Base-by-base conservation (phyloP, 768 basidiomycete genomes). In the Mycena polygramma region DNA sequence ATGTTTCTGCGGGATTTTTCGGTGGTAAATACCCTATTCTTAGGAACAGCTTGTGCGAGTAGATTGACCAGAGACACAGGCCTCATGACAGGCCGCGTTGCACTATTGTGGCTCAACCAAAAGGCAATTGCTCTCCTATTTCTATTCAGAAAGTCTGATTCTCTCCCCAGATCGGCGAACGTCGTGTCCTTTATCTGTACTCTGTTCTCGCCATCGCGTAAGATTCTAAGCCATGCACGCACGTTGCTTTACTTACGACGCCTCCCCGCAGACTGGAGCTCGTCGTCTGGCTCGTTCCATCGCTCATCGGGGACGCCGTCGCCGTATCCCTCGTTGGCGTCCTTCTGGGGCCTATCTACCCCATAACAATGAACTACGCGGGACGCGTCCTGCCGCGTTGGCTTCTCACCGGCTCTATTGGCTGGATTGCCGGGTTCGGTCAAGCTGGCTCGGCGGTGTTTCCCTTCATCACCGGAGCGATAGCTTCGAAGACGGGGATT, bases 281-380 rank as follows among this genome's bases (percentile, higher is more conserved):
- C 36, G 74, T 91, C 9, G 81, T 94, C 46, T 94, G 93, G 92
- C 83, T 91, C 36, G 87, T 90, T 0, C 90, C 90, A 26, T 90
- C 88, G 7, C 81, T 94, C 19, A 81, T 92, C 11, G 91, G 87
- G 4, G 85, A 88, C 72, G 92, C 88, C 3, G 83, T 93, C 5
- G 88, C 90, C 0, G 84, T 94, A 26, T 85, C 91, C 2, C 72
- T 93, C 54, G 80, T 93, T 19, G 93, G 93, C 20, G 57, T 93
- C 11, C 78, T 93, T 26, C 82, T 94, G n/a, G 93, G 92, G 0
- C 92, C 92, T 4, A 88, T 94, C 81, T 94, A 91, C 75, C 92
- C 91, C 2, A 87, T 92, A 52, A 84, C 88, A 11, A 90, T 95
- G 88, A 93, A 92, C 75, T 87, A 92, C 52, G 82, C 91, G 1